phyloP scores from a whole-genome alignment of 257 asterid genomes.

The Ilex asprella region DNA sequence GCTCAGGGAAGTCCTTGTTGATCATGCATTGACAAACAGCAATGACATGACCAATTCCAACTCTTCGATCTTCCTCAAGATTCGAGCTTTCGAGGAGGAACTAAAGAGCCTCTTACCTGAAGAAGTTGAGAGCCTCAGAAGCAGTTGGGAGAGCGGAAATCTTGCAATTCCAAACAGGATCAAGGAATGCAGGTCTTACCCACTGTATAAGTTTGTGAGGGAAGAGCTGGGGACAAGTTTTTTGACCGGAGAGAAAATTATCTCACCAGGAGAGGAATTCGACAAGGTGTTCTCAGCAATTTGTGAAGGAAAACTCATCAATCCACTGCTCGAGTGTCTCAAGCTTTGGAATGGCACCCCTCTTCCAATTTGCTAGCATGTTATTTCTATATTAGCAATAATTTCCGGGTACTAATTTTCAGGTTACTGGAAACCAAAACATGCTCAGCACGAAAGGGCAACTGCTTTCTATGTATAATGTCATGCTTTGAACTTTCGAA shows the following conservation, averaged over 20 bases:
- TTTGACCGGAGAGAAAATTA: constrained; percentile 19
- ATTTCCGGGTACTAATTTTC: too few relatives aligned
- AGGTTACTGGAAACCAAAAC: too few relatives aligned
- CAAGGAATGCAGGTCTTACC: constrained; percentile 23
- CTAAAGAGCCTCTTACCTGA: constrained; percentile 16
- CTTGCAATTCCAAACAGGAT: constrained; percentile 16
- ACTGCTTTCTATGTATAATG: too few relatives aligned
- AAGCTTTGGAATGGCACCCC: constrained; percentile 24
- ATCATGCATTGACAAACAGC: constrained; percentile 11
- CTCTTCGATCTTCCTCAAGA: constrained; percentile 13
- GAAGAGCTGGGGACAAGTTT: constrained; percentile 11
- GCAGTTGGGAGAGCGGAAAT: constrained; percentile 9
- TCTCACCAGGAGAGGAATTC: constrained; percentile 25
- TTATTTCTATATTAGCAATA: too few relatives aligned
- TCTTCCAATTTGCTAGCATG: constrained; percentile 4
- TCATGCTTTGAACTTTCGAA: too few relatives aligned
- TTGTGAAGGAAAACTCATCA: constrained; percentile 15
- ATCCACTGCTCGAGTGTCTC: constrained; percentile 20
- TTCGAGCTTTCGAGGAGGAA: constrained; percentile 21
- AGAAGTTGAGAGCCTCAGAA: constrained; percentile 18
- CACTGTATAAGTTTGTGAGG: constrained; percentile 21
- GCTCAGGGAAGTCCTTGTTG: constrained; percentile 23
- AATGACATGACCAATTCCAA: constrained; percentile 1
- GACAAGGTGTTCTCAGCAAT: constrained; percentile 25
- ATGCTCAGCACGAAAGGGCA: too few relatives aligned